Evolutionary conservation across 148 eudicot genomes (phyloP), one percentile per base, ranked within the genome.

Genomic region (Silene conica): DNA sequence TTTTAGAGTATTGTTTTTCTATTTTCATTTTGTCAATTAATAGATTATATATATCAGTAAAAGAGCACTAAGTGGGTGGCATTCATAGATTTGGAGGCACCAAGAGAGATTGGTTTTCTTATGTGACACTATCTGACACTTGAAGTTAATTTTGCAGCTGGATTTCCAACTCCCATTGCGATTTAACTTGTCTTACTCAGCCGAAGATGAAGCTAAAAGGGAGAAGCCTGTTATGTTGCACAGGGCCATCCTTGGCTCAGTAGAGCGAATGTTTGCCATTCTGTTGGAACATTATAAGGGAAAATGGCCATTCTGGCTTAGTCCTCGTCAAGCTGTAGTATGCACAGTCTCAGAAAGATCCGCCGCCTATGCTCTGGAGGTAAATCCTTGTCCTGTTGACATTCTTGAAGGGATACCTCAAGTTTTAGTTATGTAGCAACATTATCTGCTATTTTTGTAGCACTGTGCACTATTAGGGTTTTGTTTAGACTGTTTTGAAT

Each of bases 221-320:
- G 99, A 96, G 88, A 87, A 89, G 69, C 99, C 99, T 48, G 99
- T 96, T 15, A 96, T 96, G 89, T 84, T 96, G 73, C 99, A 96
- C 83, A 82, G 99, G 74, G 99, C 99, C 25, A 87, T 92, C 71
- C 88, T 96, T 63, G 99, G 99, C 25, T 96, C 99, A 65, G 97
- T 96, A 77, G 99, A 96, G 77, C 85, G 99, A 28, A 92, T 96
- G 99, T 86, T 92, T 82, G 99, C 99, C 26, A 90, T 96, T 75
- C 91, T 96, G n/a, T 77, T 96, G 82, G 99, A 96, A 84, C 99
- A 96, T 81, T 90, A 83, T 57, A 96, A 96, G 83, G 99, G 99
- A 45, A 96, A 92, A 80, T 92, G 97, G 99, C 99, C 99, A 19
- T 88, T 96, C 79, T 96, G 99, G 99, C 89, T 90, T 9, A 96